Base-by-base conservation (phyloP, 371 early-diverging fungal genomes). In the Mycotypha africana region DNA sequence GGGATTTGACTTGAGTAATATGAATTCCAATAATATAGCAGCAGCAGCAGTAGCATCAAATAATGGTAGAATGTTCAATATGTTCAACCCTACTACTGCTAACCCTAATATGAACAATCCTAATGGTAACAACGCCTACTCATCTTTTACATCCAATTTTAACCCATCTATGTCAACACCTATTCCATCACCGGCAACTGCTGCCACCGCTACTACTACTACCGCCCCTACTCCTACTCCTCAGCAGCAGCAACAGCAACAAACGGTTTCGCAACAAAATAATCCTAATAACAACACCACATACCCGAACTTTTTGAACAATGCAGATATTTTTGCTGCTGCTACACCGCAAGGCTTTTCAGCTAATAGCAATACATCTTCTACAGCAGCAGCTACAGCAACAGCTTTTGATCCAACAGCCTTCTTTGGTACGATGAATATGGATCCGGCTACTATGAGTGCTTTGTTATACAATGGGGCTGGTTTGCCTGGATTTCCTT, bases 391-490 rank as follows among this genome's bases (percentile, higher is more conserved):
- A 14, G 26, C 52, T 36, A 14, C 45, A 20, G 14, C 53, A 42
- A 28, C 49, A 39, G 16, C 34, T 42, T 53, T 60, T 43, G 62
- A 57, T 37, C 50, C 62, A 2, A 23, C 35, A 28, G 21, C 24
- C 9, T 36, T 65, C 23, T 65, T 65, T 61, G 58, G 48, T 7
- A 39, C 54, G 2, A 65, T 65, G 49, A 54, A 60, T 14, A 65
- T 65, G 65, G 65, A 65, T 47, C 63, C 63, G 20, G 58, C 63
- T 2, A 48, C 63, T 1, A 65, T 65, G 65, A 60, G 49, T 23
- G 65, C 61, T 2, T 48, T 65, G 11, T 38, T 65, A 4, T 57
- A 62, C 15, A 60, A 54, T 41, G 53, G 40, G 45, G 35, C 31
- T 14, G 37, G 40, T 16, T 41, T 42, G 20, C 23, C 49, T 19